These are phyloP conservation scores for Apiotrichum porosum DNA, from an alignment of 1,284 basidiomycete genomes.

Conservation along the genomic window DNA sequence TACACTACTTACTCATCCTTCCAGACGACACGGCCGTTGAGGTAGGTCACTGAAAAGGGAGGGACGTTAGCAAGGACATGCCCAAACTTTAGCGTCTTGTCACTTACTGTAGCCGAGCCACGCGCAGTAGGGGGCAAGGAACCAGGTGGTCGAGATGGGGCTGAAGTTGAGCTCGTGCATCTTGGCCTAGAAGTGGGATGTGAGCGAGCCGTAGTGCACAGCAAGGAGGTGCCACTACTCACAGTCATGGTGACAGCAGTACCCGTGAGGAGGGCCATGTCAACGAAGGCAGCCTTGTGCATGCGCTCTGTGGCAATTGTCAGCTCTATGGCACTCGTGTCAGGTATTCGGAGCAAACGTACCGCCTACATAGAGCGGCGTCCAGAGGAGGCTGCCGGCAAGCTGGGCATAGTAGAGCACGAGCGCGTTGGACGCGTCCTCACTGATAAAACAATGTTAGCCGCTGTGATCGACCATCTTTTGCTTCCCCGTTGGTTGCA, in stretches of 20 bases:
- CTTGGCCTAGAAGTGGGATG: conserved; percentile 49
- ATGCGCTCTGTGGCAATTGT: not conserved
- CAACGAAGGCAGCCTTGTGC: conserved; percentile 56
- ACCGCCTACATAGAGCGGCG: conserved; percentile 64
- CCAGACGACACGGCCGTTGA: conserved; percentile 57
- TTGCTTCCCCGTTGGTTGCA: too few species aligned
- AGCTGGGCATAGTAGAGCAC: conserved; percentile 67
- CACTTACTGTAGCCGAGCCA: conserved; percentile 49
- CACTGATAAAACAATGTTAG: too few species aligned
- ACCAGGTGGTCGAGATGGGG: conserved; percentile 55
- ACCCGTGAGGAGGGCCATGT: conserved; percentile 59
- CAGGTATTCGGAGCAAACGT: too few species aligned
- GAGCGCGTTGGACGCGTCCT: conserved; percentile 55
- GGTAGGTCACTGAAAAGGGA: conserved; percentile 63
- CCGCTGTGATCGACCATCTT: too few species aligned
- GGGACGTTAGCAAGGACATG: too few species aligned
- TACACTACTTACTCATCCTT: conserved; percentile 28
- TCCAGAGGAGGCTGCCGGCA: conserved; percentile 64
- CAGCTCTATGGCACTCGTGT: too few species aligned
- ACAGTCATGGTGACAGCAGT: conserved; percentile 64
- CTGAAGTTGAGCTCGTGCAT: conserved; percentile 53
- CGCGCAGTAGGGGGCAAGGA: conserved; percentile 60
- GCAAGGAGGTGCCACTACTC: conserved; percentile 22
- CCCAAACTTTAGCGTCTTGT: too few species aligned
- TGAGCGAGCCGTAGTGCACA: not conserved